Evolutionary conservation across 768 basidiomycete genomes (phyloP).

Genomic region (Psilocybe cyanescens): DNA sequence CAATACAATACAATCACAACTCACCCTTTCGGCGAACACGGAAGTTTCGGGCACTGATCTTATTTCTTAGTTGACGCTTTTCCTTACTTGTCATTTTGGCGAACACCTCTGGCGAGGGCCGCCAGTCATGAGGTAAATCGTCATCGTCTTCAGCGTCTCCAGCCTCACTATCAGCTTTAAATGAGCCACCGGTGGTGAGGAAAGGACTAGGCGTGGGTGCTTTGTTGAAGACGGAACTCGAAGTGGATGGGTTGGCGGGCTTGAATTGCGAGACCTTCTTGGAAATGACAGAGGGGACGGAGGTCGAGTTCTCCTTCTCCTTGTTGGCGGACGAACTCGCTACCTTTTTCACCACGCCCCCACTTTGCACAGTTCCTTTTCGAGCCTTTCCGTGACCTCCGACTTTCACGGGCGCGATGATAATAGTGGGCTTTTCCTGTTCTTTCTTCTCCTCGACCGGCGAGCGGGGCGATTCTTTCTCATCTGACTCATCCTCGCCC

Average conservation of each 20-base stretch:
- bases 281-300: conserved; percentile 13
- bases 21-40: conserved; percentile 91
- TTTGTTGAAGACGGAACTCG: conserved; percentile 16
- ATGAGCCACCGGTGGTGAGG: conserved; percentile 20
- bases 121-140: conserved; percentile 76
- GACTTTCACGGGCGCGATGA: conserved; percentile 56
- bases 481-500: conserved; percentile 38
- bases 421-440: conserved; percentile 42
- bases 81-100: conserved; percentile 95
- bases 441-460: conserved; percentile 23
- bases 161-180: conserved; percentile 28
- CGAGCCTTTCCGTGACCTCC: conserved; percentile 65
- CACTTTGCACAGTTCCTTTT: conserved; percentile 72
- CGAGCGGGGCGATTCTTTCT: conserved; percentile 31
- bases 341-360: conserved; percentile 71
- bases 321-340: conserved; percentile 23
- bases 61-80: conserved; percentile 95
- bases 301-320: conserved; percentile 40
- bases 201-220: conserved; percentile 21
- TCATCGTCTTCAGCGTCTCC: conserved; percentile 50
- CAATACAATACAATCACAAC: conserved; percentile 22
- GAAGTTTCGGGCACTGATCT: conserved; percentile 95
- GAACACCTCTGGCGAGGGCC: conserved; percentile 90
- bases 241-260: conserved; percentile 13
- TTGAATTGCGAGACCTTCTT: conserved; percentile 22